phyloP scores from a whole-genome alignment of 164 flowering plant species.

The Berberis vulgaris region DNA sequence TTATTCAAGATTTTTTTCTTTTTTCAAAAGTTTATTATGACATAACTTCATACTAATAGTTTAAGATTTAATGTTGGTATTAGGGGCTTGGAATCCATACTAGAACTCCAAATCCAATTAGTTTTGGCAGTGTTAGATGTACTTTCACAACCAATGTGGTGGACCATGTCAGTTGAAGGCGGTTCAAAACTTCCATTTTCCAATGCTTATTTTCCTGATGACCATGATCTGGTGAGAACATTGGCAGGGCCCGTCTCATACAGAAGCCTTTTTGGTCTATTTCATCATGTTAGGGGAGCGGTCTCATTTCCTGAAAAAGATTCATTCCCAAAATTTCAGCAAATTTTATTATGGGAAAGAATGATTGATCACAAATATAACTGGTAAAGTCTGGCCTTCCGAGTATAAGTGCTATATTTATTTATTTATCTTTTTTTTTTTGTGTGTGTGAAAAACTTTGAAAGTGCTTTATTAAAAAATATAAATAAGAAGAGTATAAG shows the following conservation, averaged over 20 bases:
- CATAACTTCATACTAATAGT: too few relatives aligned
- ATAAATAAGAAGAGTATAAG: too few relatives aligned
- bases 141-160: conserved; percentile 48
- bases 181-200: conserved; percentile 60
- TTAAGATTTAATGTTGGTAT: background rate
- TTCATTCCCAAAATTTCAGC: conserved; percentile 9
- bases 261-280: conserved; percentile 33
- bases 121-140: conserved; percentile 44
- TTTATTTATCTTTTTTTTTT: conserved; percentile 1
- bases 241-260: conserved; percentile 46
- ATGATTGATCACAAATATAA: conserved; percentile 40
- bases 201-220: conserved; percentile 51
- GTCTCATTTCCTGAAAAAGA: conserved; percentile 12
- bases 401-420: background rate
- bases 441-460: too few relatives aligned
- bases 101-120: conserved; percentile 36
- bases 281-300: conserved; percentile 17
- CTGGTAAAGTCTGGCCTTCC: conserved; percentile 39
- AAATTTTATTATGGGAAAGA: conserved; percentile 14
- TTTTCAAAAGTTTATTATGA: too few relatives aligned
- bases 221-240: conserved; percentile 23
- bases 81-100: conserved; percentile 60
- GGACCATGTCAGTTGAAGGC: conserved; percentile 53
- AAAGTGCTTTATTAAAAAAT: background rate
- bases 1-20: too few relatives aligned